Evolutionary conservation across 2,329 filamentous ascomycete species (phyloP), one percentile per base, ranked within the genome.

Genomic region (Endoconidiophora laricicola): DNA sequence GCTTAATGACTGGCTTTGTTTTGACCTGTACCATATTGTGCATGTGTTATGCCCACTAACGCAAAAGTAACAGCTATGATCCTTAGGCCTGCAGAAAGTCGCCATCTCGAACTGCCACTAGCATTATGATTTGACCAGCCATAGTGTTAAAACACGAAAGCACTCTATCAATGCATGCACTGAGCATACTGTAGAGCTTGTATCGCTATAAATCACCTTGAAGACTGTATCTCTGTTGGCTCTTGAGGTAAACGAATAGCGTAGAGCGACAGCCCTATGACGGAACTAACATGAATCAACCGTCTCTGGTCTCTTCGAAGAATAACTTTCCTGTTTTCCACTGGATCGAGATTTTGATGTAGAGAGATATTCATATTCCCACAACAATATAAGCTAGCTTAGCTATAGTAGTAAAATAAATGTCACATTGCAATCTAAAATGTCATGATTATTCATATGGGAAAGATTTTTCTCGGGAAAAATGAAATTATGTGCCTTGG

Each of bases 231-330:
- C 41, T 59, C 66, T 71, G 61, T 81, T 86, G 83, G 81, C 78
- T 82, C 74, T 78, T 78, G 78, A 86, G 86, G 81, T 94, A 94
- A 79, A 94, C 83, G 79, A 78, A 76, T 88, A 77, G 86, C 86
- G 84, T 73, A 94, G 73, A 94, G 66, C 60, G 73, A 91, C 67
- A 61, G 26, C 45, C 14, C 44, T 63, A 59, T 65, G 65, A 61
- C 62, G 61, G 60, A 64, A 63, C 46, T 56, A 33, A 59, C 64
- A 70, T 65, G 74, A 69, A 75, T 67, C 61, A 65, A 58, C 69
- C 50, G 40, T 66, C 66, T 65, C 61, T 64, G 66, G 66, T 51
- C 73, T 82, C 87, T 80, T 81, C 79, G 83, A 85, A 90, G 83
- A 90, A 79, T 80, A 78, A 76, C 75, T 63, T 70, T 67, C 72